Evolutionary conservation across 805 yeast genomes (phyloP).

Genomic region (Metschnikowia bowlesiae): DNA sequence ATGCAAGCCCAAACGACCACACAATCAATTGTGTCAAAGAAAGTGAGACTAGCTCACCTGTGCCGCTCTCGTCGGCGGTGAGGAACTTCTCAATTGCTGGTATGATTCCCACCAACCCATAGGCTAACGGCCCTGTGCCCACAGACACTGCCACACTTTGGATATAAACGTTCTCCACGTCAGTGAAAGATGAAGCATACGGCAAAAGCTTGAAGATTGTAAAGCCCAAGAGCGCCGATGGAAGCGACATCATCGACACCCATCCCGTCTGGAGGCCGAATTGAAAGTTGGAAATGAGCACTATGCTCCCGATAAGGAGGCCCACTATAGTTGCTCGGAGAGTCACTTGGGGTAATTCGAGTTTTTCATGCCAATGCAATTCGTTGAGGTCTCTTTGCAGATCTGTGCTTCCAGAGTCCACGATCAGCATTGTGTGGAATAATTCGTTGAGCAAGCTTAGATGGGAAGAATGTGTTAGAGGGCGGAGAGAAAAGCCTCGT

Average conservation of each 20-base stretch:
- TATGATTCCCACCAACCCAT: constrained; percentile 90
- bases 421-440: not conserved
- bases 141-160: constrained; percentile 95
- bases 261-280: constrained; percentile 97
- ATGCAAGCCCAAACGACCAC: constrained; percentile 86
- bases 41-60: constrained; percentile 34
- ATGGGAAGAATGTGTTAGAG: not conserved
- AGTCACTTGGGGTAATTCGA: constrained; percentile 62
- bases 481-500: not conserved
- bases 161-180: constrained; percentile 90
- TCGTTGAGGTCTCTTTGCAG: not conserved
- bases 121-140: constrained; percentile 95
- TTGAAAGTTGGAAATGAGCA: constrained; percentile 86
- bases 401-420: not conserved
- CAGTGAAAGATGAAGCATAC: constrained; percentile 48
- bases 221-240: constrained; percentile 85
- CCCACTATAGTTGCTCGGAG: constrained; percentile 73
- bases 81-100: constrained; percentile 93
- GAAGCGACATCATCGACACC: constrained; percentile 99
- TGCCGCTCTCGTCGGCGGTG: constrained; percentile 73
- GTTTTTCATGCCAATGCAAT: constrained; percentile 38
- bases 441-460: not conserved
- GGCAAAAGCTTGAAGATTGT: constrained; percentile 68
- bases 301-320: constrained; percentile 77
- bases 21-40: constrained; percentile 52